These are phyloP conservation scores for Pyrenophora graminea DNA, from an alignment of 2,329 filamentous ascomycete genomes.

Conservation along the genomic window DNA sequence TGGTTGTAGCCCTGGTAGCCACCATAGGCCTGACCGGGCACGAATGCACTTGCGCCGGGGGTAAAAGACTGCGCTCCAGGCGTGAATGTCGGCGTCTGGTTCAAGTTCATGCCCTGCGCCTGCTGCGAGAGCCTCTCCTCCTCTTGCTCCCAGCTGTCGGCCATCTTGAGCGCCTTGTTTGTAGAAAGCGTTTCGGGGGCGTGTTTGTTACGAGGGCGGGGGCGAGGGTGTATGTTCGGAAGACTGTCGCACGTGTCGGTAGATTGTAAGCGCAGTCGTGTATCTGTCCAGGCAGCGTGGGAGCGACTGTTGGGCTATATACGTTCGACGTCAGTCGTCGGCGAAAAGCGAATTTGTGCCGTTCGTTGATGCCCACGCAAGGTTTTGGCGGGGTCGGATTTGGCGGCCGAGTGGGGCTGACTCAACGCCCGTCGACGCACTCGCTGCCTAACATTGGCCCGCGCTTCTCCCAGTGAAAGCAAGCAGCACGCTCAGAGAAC, in stretches of 20 bases:
- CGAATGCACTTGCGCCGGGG: conserved; percentile 12
- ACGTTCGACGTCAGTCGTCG: conserved; percentile 12
- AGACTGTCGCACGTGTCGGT: background rate
- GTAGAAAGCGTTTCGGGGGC: conserved; percentile 13
- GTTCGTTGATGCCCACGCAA: conserved; percentile 25
- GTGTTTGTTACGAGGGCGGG: conserved; percentile 1
- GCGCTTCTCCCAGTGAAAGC: conserved; percentile 18
- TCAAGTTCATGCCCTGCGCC: conserved; percentile 45
- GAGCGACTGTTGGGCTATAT: conserved; percentile 13
- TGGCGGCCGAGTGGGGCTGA: conserved; percentile 19
- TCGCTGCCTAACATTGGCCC: conserved; percentile 34
- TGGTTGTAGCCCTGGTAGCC: conserved; percentile 66
- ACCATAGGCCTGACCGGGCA: conserved; percentile 20
- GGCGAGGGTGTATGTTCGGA: background rate
- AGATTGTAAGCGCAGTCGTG: background rate
- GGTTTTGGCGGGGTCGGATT: conserved; percentile 26
- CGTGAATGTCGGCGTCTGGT: conserved; percentile 23
- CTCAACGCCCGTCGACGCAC: conserved; percentile 10
- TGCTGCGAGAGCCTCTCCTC: conserved; percentile 78
- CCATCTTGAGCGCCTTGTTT: conserved; percentile 61
- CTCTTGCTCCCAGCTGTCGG: conserved; percentile 94
- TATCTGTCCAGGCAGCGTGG: conserved; percentile 4
- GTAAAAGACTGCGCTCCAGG: conserved; percentile 21
- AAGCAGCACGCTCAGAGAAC: conserved; percentile 16
- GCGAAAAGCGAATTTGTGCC: conserved; percentile 30